Evolutionary conservation across 352 stramenopile species (phyloP).

Genomic region (Phytophthora citricola): DNA sequence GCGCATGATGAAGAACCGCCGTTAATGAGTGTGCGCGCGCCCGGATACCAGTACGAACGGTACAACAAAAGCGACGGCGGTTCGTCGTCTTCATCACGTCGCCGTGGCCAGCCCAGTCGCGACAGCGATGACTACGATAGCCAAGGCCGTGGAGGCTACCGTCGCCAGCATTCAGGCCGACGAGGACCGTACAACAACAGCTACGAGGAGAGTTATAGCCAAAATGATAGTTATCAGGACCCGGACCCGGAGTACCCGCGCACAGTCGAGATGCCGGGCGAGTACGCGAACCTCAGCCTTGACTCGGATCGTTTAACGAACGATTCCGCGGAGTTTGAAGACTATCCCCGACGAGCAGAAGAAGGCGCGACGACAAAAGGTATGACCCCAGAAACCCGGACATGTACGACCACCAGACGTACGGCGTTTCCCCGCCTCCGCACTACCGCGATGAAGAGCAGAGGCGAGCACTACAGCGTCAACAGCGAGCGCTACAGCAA

Average conservation of each 20-base stretch:
- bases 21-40: constrained; percentile 36
- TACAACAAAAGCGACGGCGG: constrained; percentile 27
- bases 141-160: constrained; percentile 7
- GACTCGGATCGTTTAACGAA: constrained; percentile 30
- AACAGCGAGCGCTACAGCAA: constrained; percentile 41
- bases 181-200: constrained; percentile 24
- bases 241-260: constrained; percentile 31
- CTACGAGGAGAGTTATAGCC: constrained; percentile 28
- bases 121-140: constrained; percentile 29
- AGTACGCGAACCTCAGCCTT: constrained; percentile 16
- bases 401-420: constrained; percentile 32
- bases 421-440: constrained; percentile 25
- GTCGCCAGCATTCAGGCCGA: constrained; percentile 19
- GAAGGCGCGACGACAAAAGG: constrained; percentile 25
- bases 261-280: constrained; percentile 30
- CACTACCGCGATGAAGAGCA: constrained; percentile 30
- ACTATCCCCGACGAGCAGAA: constrained; percentile 24
- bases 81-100: constrained; percentile 21
- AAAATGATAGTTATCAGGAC: constrained; percentile 35
- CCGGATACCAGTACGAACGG: constrained; percentile 39
- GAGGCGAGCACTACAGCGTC: constrained; percentile 33
- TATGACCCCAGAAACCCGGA: constrained; percentile 40
- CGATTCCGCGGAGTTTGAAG: constrained; percentile 29
- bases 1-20: constrained; percentile 34
- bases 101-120: constrained; percentile 8